phyloP scores from a whole-genome alignment of 352 stramenopile genomes.

The Aphanomyces stellatus region DNA sequence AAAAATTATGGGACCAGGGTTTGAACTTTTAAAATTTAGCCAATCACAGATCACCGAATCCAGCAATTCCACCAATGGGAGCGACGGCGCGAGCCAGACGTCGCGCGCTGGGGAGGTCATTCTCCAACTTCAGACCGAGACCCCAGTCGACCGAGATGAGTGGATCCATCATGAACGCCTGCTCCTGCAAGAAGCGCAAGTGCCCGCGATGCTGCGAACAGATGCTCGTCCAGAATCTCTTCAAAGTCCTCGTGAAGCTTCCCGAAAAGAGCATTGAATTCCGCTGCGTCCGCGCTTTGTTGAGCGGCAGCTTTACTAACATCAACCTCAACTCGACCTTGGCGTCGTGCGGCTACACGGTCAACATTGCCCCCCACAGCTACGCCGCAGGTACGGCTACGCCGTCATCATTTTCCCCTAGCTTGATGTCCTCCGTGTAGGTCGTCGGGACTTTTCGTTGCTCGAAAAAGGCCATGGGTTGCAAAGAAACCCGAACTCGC shows the following conservation, averaged over 20 bases:
- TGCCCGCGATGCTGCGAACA: conserved; percentile 20
- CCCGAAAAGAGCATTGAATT: conserved; percentile 22
- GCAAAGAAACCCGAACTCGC: conserved; percentile 18
- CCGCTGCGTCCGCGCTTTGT: conserved; percentile 12
- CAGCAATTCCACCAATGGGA: not conserved
- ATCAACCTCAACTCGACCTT: conserved; percentile 21
- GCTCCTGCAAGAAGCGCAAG: conserved; percentile 20
- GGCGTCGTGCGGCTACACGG: conserved; percentile 19
- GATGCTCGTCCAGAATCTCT: conserved; percentile 22
- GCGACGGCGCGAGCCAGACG: not conserved
- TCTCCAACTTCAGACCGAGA: not conserved
- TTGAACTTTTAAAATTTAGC: conserved; percentile 14
- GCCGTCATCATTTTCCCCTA: not conserved
- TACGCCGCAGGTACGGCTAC: conserved; percentile 8
- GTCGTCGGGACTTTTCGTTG: conserved; percentile 18
- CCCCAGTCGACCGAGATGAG: not conserved
- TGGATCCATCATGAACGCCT: conserved; percentile 13
- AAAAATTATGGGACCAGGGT: not conserved
- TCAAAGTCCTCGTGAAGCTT: conserved; percentile 19
- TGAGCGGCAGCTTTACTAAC: conserved; percentile 21
- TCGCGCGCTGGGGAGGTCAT: not conserved
- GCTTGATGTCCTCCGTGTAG: not conserved
- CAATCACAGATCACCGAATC: not conserved
- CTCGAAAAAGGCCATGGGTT: conserved; percentile 20
- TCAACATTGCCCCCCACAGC: conserved; percentile 17